phyloP scores from a whole-genome alignment of 164 flowering plant genomes.

The Magnolia changhungtana region DNA sequence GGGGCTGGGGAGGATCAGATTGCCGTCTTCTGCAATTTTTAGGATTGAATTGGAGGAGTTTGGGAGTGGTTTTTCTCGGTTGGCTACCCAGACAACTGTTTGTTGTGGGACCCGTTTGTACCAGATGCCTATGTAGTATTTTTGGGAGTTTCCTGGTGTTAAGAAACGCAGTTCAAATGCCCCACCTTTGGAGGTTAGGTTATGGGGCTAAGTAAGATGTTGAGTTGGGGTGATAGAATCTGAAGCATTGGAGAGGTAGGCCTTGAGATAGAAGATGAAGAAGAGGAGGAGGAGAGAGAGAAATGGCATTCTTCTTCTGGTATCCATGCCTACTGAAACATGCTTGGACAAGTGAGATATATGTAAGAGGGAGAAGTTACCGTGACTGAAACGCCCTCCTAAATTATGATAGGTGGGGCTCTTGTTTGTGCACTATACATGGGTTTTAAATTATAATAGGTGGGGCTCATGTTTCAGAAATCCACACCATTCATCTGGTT shows the following conservation, averaged over 20 bases:
- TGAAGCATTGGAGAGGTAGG: neutral
- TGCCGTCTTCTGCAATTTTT: conserved; percentile 17
- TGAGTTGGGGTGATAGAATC: conserved; percentile 1
- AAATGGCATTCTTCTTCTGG: neutral
- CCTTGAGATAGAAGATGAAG: neutral
- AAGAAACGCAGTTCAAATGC: conserved; percentile 28
- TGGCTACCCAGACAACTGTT: conserved; percentile 28
- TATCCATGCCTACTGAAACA: no score
- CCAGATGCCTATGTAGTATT: conserved; percentile 29
- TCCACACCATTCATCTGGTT: no score
- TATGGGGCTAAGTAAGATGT: conserved; percentile 15
- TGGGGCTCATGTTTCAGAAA: no score
- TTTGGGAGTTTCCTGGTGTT: conserved; percentile 20
- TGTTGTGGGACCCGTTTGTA: conserved; percentile 6
- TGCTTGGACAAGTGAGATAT: no score
- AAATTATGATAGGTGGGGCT: no score
- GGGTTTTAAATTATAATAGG: no score
- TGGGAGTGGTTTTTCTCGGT: conserved; percentile 15
- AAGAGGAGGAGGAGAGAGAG: neutral
- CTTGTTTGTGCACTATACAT: no score
- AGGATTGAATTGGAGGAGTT: conserved; percentile 9
- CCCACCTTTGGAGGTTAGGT: conserved; percentile 14
- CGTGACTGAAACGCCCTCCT: no score
- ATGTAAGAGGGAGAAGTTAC: no score
- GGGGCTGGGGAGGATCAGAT: neutral